These are phyloP conservation scores for Microdochium nivale DNA, from an alignment of 2,329 filamentous ascomycete genomes.

Conservation along the genomic window DNA sequence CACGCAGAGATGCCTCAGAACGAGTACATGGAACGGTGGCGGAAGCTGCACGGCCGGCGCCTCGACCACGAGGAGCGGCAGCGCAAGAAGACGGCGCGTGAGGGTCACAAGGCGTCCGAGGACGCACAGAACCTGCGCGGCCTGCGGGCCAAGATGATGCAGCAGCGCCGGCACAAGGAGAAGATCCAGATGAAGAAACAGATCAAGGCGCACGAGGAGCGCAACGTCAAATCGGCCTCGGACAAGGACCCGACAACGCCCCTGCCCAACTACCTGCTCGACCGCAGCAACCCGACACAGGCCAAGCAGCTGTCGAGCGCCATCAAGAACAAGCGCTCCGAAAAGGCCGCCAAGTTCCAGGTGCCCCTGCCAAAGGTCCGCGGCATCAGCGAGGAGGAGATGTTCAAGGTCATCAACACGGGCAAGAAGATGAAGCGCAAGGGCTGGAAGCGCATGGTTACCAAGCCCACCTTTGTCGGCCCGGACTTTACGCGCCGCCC, in stretches of 20 bases:
- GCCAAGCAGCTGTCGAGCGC: conserved; percentile 69
- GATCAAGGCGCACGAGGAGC: conserved; percentile 91
- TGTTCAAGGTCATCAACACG: conserved; percentile 95
- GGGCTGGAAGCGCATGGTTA: conserved; percentile 65
- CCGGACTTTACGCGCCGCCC: conserved; percentile 82
- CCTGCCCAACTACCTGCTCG: conserved; percentile 86
- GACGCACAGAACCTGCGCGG: conserved; percentile 91
- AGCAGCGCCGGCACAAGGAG: conserved; percentile 89
- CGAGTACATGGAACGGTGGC: conserved; percentile 63
- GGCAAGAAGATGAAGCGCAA: conserved; percentile 88
- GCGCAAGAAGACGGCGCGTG: conserved; percentile 80
- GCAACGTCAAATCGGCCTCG: conserved; percentile 81
- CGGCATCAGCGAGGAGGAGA: conserved; percentile 90
- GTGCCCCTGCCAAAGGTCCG: conserved; percentile 92
- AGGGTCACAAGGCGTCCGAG: conserved; percentile 79
- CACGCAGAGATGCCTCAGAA: conserved; percentile 4
- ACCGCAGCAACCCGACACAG: conserved; percentile 55
- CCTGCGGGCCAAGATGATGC: conserved; percentile 84
- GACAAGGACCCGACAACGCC: conserved; percentile 74
- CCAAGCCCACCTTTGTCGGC: conserved; percentile 83
- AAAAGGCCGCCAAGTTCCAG: conserved; percentile 88
- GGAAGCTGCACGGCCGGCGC: conserved; percentile 47
- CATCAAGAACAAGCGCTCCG: conserved; percentile 91
- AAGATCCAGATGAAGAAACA: conserved; percentile 97
- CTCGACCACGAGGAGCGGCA: conserved; percentile 79